These are phyloP conservation scores for Bremia lactucae DNA, from an alignment of 352 stramenopile genomes.

Conservation along the genomic window DNA sequence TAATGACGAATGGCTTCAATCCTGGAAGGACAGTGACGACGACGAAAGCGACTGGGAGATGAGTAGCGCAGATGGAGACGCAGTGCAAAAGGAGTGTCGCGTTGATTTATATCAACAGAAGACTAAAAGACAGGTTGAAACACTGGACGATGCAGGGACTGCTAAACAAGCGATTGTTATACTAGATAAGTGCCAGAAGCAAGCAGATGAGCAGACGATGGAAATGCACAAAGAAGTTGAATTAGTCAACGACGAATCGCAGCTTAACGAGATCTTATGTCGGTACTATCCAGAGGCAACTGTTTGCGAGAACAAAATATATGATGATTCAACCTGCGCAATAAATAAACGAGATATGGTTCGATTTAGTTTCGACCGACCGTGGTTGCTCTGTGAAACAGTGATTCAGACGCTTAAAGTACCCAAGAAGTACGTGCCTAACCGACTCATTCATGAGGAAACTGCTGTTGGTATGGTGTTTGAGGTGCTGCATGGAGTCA, in stretches of 20 bases:
- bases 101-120: constrained; percentile 1
- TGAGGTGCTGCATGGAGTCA: constrained; percentile 41
- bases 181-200: neutral
- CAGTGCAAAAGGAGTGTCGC: neutral
- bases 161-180: neutral
- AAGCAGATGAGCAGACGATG: neutral
- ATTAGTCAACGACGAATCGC: constrained; percentile 7
- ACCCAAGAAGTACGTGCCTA: constrained; percentile 1
- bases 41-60: constrained; percentile 24
- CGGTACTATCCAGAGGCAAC: constrained; percentile 26
- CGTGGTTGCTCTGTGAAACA: constrained; percentile 26
- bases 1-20: constrained; percentile 58
- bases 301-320: neutral
- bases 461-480: constrained; percentile 40
- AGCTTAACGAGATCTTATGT: constrained; percentile 29
- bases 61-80: constrained; percentile 8
- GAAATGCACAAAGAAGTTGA: constrained; percentile 3
- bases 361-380: constrained; percentile 26
- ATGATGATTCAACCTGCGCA: constrained; percentile 3
- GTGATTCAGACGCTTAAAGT: constrained; percentile 4
- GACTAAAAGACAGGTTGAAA: constrained; percentile 12
- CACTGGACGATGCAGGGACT: constrained; percentile 4
- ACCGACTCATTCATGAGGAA: constrained; percentile 36
- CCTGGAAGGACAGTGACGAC: constrained; percentile 38
- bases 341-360: constrained; percentile 5